These are phyloP conservation scores for Blastobotrys peoriensis DNA, from an alignment of 805 yeast species.

Conservation along the genomic window DNA sequence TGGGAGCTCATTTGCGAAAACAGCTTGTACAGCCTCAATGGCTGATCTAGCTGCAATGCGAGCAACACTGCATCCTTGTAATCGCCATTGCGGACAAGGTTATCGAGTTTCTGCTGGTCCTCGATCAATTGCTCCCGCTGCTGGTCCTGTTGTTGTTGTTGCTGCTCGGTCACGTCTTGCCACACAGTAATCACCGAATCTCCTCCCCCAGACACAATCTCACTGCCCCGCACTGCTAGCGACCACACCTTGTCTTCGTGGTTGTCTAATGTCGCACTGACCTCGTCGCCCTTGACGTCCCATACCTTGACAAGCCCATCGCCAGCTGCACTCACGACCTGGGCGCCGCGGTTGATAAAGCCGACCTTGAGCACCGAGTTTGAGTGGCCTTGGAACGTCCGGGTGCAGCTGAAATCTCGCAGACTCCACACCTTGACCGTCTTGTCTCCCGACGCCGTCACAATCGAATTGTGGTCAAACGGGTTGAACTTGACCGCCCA, in stretches of 20 bases:
- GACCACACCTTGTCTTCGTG: conserved; percentile 97
- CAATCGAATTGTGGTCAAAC: conserved; percentile 61
- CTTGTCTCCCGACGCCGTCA: conserved; percentile 90
- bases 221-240: conserved; percentile 56
- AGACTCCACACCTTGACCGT: conserved; percentile 86
- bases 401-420: conserved; percentile 63
- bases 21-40: conserved; percentile 79
- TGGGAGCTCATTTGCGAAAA: conserved; percentile 51
- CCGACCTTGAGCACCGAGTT: conserved; percentile 82
- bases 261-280: conserved; percentile 75
- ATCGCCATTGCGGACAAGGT: conserved; percentile 62
- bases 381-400: conserved; percentile 91
- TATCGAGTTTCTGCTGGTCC: conserved; percentile 71
- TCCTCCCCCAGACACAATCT: conserved; percentile 83
- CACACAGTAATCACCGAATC: conserved; percentile 88
- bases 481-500: conserved; percentile 87
- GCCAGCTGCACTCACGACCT: conserved; percentile 73
- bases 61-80: conserved; percentile 86
- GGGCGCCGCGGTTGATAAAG: conserved; percentile 61
- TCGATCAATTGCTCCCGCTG: conserved; percentile 54
- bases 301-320: conserved; percentile 92
- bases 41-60: conserved; percentile 83
- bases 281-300: conserved; percentile 74
- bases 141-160: conserved; percentile 45
- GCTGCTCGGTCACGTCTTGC: conserved; percentile 81